A percentile compares a stretch with the other conserved stretches of the same genome.
Conservation (phyloP, 306 rosid genomes). For the Acacia melanoxylon region DNA sequence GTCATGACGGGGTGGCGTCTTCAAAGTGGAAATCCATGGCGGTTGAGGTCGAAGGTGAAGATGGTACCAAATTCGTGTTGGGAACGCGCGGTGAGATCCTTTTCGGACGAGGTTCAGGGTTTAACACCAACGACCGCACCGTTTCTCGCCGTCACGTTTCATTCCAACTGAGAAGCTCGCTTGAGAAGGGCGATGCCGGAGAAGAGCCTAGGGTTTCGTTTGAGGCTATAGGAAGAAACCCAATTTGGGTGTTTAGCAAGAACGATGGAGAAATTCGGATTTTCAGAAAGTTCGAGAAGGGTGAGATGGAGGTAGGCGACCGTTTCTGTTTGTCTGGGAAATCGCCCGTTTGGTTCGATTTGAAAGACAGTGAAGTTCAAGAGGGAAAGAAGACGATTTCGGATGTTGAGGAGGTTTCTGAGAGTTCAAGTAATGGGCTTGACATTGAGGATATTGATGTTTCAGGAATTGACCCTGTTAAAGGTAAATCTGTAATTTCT, state of each 20-base stretch:
- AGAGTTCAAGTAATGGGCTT: slow-evolving; percentile 30
- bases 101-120: slow-evolving; percentile 68
- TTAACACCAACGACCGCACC: slow-evolving; percentile 50
- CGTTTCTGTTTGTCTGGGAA: slow-evolving; percentile 66
- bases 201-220: slow-evolving; percentile 56
- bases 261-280: slow-evolving; percentile 34
- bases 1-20: not conserved
- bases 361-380: slow-evolving; percentile 35
- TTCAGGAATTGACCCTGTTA: slow-evolving; percentile 63
- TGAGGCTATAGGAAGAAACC: slow-evolving; percentile 74
- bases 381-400: slow-evolving; percentile 18
- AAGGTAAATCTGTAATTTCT: slow-evolving; percentile 48
- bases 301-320: slow-evolving; percentile 59
- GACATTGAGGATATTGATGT: slow-evolving; percentile 36
- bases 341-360: slow-evolving; percentile 54
- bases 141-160: slow-evolving; percentile 71
- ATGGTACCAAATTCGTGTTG: slow-evolving; percentile 43
- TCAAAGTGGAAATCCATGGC: slow-evolving; percentile 36
- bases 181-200: slow-evolving; percentile 2
- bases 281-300: slow-evolving; percentile 62
- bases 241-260: slow-evolving; percentile 61
- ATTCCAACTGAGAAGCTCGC: slow-evolving; percentile 32
- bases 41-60: slow-evolving; percentile 57
- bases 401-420: slow-evolving; percentile 25
- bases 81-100: slow-evolving; percentile 6